Evolutionary conservation across 2,329 filamentous ascomycete species (phyloP), one percentile per base, ranked within the genome.

Genomic region (Paecilomyces formosus): DNA sequence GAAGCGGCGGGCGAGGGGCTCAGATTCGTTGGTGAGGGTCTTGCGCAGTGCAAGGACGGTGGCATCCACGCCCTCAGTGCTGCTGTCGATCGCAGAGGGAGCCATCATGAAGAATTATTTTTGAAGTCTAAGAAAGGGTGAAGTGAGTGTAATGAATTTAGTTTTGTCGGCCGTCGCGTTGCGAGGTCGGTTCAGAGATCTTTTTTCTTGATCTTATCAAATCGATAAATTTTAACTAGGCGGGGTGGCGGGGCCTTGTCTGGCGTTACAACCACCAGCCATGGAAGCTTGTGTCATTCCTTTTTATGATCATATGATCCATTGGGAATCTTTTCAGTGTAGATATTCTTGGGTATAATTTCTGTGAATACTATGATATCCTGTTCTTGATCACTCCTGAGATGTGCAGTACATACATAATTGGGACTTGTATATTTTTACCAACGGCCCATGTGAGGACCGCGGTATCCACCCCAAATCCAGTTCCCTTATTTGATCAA

Each of bases 1-100:
- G 78, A 97, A 99, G 63, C 94, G 91, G 63, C 90, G 82, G 45
- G 92, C 88, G 57, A 99, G 88, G 53, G 92, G 86, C 62, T 89
- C 88, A 13, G 83, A 78, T 78, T 97, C 94, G 54, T 89, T 88
- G 67, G 83, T 87, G 60, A 99, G 85, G 60, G 88, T 89, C 69
- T 88, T 83, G 70, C 91, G 88, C 39, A 80, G 74, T 33, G 72
- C 68, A 51, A 71, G 62, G 60, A 82, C 71, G 7, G 77, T 77
- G 56, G 69, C 64, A 60, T 76, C 71, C 12, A 64, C 57, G 50
- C 57, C 60, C 53, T 64, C 61, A 15, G 61, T 33, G n/a, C 39
- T 21, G 28, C 59, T 57, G 35, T 68, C 70, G n/a, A 65, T 69
- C 35, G 68, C 65, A 61, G 69, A 68, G 45, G 69, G 66, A 18